Evolutionary conservation across 345 rosid genomes (phyloP).

Genomic region (Heritiera fomes): DNA sequence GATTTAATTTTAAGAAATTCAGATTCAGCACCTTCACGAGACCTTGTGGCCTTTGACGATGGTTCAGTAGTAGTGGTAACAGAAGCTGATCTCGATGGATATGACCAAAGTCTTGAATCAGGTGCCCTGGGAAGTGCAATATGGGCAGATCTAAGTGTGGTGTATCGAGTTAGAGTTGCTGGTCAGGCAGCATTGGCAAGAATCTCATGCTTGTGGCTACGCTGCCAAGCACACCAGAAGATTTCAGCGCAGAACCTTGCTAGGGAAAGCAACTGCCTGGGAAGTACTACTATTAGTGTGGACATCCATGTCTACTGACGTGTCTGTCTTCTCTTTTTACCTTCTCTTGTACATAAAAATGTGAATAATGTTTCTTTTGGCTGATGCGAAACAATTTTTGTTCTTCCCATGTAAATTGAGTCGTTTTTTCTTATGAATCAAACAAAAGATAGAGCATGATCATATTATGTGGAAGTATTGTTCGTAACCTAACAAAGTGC

Average conservation of each 20-base stretch:
- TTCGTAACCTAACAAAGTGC: not conserved
- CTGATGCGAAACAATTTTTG: constrained; percentile 11
- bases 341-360: constrained; percentile 16
- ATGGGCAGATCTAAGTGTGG: constrained; percentile 49
- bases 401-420: constrained; percentile 30
- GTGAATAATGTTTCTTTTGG: constrained; percentile 31
- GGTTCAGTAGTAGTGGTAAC: constrained; percentile 79
- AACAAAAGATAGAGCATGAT: not conserved
- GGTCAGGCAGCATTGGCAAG: constrained; percentile 58
- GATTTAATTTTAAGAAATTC: constrained; percentile 35
- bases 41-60: constrained; percentile 70
- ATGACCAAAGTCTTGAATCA: constrained; percentile 41
- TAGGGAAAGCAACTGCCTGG: constrained; percentile 42
- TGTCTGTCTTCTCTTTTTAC: not conserved
- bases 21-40: constrained; percentile 28
- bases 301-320: constrained; percentile 65
- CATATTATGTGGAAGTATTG: not conserved
- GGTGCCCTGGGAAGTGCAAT: constrained; percentile 38
- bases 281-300: constrained; percentile 44
- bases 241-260: constrained; percentile 38
- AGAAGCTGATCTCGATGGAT: constrained; percentile 81
- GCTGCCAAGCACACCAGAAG: constrained; percentile 45
- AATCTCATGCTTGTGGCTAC: constrained; percentile 62
- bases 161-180: constrained; percentile 54
- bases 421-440: constrained; percentile 1